phyloP scores from a whole-genome alignment of 768 basidiomycete genomes.

The Rhizopogon salebrosus region DNA sequence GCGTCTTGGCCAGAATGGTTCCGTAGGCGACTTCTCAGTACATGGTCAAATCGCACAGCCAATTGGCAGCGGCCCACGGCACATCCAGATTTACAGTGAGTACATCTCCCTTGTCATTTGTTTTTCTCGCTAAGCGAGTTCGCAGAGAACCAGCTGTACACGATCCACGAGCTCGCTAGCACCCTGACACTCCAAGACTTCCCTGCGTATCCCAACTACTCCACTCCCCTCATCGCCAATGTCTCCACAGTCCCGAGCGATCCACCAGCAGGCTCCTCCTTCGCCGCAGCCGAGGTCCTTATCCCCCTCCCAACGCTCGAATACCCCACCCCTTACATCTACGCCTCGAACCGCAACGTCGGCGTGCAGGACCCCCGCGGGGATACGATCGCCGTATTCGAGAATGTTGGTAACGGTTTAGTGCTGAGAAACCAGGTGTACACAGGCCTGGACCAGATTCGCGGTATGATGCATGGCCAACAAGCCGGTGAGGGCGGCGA shows the following conservation, averaged over 20 bases:
- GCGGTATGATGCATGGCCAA: slow-evolving; percentile 59
- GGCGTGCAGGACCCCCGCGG: slow-evolving; percentile 47
- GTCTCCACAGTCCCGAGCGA: slow-evolving; percentile 43
- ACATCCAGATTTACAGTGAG: slow-evolving; percentile 35
- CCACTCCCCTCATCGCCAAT: slow-evolving; percentile 45
- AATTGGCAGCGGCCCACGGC: slow-evolving; percentile 60
- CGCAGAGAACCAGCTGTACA: slow-evolving; percentile 45
- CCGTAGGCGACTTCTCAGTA: slow-evolving; percentile 43
- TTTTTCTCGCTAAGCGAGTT: not conserved
- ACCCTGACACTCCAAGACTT: slow-evolving; percentile 56
- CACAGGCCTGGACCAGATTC: slow-evolving; percentile 58
- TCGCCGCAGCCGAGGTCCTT: slow-evolving; percentile 58
- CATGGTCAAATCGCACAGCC: slow-evolving; percentile 60
- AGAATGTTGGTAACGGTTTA: slow-evolving; percentile 34
- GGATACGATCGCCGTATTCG: slow-evolving; percentile 62
- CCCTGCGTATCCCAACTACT: slow-evolving; percentile 38
- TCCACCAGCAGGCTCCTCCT: slow-evolving; percentile 34
- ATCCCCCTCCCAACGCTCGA: slow-evolving; percentile 41
- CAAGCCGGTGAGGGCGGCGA: slow-evolving; percentile 38
- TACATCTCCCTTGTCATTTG: not conserved
- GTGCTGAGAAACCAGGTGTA: slow-evolving; percentile 48
- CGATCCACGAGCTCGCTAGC: slow-evolving; percentile 51
- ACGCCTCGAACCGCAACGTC: slow-evolving; percentile 64
- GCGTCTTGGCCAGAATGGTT: slow-evolving; percentile 45
- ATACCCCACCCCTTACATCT: slow-evolving; percentile 54